phyloP scores from a whole-genome alignment of 106 monocot species.

The Apostasia shenzhenica region DNA sequence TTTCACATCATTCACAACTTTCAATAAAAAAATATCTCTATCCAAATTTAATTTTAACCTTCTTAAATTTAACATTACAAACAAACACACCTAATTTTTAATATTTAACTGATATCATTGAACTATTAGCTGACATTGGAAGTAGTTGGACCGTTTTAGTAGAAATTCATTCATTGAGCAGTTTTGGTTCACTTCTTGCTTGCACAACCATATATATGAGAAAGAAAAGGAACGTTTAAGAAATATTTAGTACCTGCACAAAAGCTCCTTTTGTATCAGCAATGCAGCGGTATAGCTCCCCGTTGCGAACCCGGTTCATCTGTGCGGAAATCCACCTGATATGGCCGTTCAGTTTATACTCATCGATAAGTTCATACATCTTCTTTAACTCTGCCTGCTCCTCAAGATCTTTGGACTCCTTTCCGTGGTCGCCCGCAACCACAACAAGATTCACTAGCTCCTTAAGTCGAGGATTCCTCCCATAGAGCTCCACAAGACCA shows the following conservation, averaged over 20 bases:
- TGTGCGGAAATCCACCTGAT: conserved; percentile 41
- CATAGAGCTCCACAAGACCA: conserved; percentile 53
- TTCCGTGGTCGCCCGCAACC: conserved; percentile 64
- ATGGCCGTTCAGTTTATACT: conserved; percentile 29
- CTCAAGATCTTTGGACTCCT: conserved; percentile 54
- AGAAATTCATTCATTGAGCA: no score
- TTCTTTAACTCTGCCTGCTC: conserved; percentile 50
- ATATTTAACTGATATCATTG: no score
- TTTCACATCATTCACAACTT: no score
- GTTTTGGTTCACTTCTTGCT: no score
- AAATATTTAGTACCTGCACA: conserved; percentile 23
- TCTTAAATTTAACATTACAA: no score
- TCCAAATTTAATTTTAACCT: no score
- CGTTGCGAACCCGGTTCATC: conserved; percentile 34
- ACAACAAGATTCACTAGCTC: conserved; percentile 60
- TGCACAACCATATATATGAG: no score
- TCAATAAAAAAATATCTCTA: no score
- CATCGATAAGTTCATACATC: conserved; percentile 32
- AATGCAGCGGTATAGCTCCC: conserved; percentile 30
- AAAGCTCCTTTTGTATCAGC: conserved; percentile 31
- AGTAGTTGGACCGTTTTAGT: no score
- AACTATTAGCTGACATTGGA: no score
- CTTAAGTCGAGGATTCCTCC: conserved; percentile 28
- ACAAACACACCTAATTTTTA: no score
- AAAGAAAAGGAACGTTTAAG: no score